Conservation (phyloP, 306 rosid species). For the Castanea mollissima region DNA sequence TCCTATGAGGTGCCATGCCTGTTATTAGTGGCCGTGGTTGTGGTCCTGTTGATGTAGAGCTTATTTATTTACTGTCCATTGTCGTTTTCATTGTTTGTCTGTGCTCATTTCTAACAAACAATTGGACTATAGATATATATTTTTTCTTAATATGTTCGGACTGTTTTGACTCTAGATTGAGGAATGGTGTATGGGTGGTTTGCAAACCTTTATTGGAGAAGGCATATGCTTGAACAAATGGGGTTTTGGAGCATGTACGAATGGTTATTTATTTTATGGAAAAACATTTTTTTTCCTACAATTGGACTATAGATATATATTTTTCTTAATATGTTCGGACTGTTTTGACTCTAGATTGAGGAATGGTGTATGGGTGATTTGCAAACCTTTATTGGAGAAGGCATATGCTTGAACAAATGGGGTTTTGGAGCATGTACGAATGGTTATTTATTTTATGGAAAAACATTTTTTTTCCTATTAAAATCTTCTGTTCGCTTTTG, state of each 20-base stretch:
- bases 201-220: background rate
- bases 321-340: background rate
- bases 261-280: too few species aligned
- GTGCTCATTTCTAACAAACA: background rate
- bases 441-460: too few species aligned
- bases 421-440: background rate
- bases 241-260: background rate
- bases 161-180: background rate
- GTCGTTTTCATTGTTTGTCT: background rate
- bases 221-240: background rate
- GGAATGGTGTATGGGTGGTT: background rate
- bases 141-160: background rate
- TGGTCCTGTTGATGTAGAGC: background rate
- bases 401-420: background rate
- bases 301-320: background rate
- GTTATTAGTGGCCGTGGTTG: background rate
- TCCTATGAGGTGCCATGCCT: background rate
- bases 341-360: background rate
- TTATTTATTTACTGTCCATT: background rate
- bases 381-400: background rate
- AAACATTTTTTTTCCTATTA: background rate
- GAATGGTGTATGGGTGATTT: background rate
- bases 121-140: background rate
- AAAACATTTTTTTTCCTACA: too few species aligned
- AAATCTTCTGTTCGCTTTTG: background rate